phyloP scores from a whole-genome alignment of 352 stramenopile genomes.

The Pseudoperonospora humuli region DNA sequence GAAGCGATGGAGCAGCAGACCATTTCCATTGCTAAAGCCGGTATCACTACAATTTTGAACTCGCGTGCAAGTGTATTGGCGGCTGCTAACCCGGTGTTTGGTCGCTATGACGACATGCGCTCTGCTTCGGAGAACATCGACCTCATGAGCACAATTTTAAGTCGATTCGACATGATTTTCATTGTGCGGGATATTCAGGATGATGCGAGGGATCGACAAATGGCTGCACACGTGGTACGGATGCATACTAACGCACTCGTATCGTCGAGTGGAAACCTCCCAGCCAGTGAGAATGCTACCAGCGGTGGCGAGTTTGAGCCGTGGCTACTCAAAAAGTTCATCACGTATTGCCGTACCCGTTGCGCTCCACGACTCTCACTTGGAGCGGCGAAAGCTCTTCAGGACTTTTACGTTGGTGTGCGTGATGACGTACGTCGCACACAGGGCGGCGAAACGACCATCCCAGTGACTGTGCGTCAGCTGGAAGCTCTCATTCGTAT shows the following conservation, averaged over 20 bases:
- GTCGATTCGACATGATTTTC: conserved; percentile 99
- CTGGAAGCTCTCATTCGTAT: conserved; percentile 97
- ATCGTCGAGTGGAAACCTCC: conserved; percentile 17
- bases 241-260: conserved; percentile 91
- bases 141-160: conserved; percentile 98
- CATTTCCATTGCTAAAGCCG: conserved; percentile 98
- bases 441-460: conserved; percentile 57
- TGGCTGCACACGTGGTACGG: conserved; percentile 97
- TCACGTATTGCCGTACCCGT: conserved; percentile 95
- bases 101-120: conserved; percentile 97
- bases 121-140: conserved; percentile 99
- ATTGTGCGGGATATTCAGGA: conserved; percentile 98
- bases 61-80: conserved; percentile 88
- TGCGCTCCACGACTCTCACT: conserved; percentile 91
- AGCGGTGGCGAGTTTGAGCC: conserved; percentile 59
- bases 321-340: conserved; percentile 95
- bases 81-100: conserved; percentile 97
- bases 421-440: conserved; percentile 92
- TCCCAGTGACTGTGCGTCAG: conserved; percentile 98
- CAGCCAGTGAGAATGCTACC: conserved; percentile 13
- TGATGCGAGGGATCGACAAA: conserved; percentile 92
- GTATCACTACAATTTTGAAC: conserved; percentile 98
- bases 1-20: conserved; percentile 99
- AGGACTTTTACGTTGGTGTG: conserved; percentile 97
- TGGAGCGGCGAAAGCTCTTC: conserved; percentile 87